Evolutionary conservation across 331 rosid genomes (phyloP).

Genomic region (Malus hybrid): DNA sequence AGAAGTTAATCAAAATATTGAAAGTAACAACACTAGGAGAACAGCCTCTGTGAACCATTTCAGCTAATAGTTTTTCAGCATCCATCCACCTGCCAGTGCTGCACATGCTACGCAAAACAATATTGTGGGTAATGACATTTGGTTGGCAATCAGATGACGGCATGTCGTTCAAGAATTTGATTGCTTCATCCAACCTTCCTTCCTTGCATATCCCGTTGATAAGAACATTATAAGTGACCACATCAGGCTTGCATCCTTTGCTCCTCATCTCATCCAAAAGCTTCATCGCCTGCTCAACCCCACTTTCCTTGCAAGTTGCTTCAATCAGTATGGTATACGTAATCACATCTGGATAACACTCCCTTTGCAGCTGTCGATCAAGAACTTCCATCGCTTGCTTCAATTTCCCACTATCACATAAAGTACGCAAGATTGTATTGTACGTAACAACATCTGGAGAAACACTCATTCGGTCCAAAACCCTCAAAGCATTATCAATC

Average conservation of each 20-base stretch:
- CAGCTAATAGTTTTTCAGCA: conserved; percentile 61
- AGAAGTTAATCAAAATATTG: conserved; percentile 77
- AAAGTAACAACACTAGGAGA: conserved; percentile 91
- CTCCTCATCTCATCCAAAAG: conserved; percentile 73
- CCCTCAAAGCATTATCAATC: conserved; percentile 53
- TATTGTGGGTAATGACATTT: conserved; percentile 67
- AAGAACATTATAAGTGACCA: conserved; percentile 77
- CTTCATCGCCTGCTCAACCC: conserved; percentile 75
- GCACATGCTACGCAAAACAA: conserved; percentile 77
- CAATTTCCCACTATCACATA: conserved; percentile 70
- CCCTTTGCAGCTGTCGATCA: conserved; percentile 55
- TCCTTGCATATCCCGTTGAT: conserved; percentile 81
- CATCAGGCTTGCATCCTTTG: conserved; percentile 82
- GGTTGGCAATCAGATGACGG: conserved; percentile 62
- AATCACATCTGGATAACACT: conserved; percentile 77
- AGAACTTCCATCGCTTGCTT: conserved; percentile 84
- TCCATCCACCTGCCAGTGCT: conserved; percentile 86
- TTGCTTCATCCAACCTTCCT: conserved; percentile 76
- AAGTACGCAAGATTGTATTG: conserved; percentile 62
- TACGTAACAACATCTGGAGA: conserved; percentile 78
- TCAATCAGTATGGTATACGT: conserved; percentile 80
- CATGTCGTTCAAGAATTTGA: conserved; percentile 50
- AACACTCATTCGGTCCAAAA: conserved; percentile 70
- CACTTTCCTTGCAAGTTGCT: conserved; percentile 76
- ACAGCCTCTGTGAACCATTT: conserved; percentile 75